Evolutionary conservation across 805 yeast species (phyloP).

Genomic region (Candida boidinii): DNA sequence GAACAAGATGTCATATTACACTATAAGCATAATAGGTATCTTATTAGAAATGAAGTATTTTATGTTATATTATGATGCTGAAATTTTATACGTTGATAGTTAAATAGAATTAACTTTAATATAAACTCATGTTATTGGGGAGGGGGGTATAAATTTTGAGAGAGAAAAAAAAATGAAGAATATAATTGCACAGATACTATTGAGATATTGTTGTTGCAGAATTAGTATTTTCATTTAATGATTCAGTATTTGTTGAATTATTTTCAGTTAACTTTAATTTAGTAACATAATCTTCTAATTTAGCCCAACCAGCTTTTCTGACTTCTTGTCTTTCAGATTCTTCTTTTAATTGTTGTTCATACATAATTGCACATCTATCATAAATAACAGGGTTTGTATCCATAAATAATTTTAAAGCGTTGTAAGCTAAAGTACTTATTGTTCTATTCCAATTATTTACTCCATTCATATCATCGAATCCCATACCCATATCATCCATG

Average conservation of each 20-base stretch:
- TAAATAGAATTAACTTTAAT: too few relatives aligned
- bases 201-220: background rate
- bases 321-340: conserved; percentile 55
- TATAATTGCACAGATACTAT: background rate
- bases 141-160: too few relatives aligned
- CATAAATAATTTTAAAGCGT: conserved; percentile 85
- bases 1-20: too few relatives aligned
- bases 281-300: conserved; percentile 53
- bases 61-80: too few relatives aligned
- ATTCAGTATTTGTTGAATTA: conserved; percentile 8
- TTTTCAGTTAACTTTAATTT: conserved; percentile 20
- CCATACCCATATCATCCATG: conserved; percentile 22
- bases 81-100: too few relatives aligned
- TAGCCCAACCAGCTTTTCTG: conserved; percentile 63
- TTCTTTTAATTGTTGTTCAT: conserved; percentile 71
- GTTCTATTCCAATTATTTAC: conserved; percentile 82
- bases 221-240: background rate
- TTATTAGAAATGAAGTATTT: too few relatives aligned
- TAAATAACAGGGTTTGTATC: conserved; percentile 87
- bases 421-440: conserved; percentile 82
- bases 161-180: background rate
- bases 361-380: conserved; percentile 86
- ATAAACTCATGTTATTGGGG: too few relatives aligned
- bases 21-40: too few relatives aligned
- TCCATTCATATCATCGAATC: conserved; percentile 28